Base-by-base conservation (phyloP, 805 yeast genomes). In the Metschnikowia gelsemii region DNA sequence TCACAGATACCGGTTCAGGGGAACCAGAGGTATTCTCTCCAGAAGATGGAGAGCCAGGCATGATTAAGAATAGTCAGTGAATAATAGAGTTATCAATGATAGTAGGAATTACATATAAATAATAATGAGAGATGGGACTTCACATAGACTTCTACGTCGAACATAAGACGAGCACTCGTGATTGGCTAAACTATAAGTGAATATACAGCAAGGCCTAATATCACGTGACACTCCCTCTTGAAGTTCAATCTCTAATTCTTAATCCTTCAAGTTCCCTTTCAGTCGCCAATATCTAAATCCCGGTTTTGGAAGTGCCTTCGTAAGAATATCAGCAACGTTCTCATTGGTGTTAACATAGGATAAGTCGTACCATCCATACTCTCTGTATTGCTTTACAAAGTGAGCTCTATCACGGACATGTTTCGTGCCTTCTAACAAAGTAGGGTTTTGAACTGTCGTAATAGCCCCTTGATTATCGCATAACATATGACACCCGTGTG, bases 301-400 rank as follows among this genome's bases (percentile, higher is more conserved):
- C n/a, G 29, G 23, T 18, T 26, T 35, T 13, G 25, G 14, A 5
- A 35, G 27, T 9, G 38, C 18, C 27, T 35, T 35, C 18, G 39
- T 35, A 11, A 35, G 32, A 4, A 35, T 35, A 20, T 35, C 39
- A 27, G 39, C 32, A 9, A 27, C 19, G 27, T 27, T 35, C 31
- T 17, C 28, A 23, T 35, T 35, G 8, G 39, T 35, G 13, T 35
- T 26, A 17, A 35, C 32, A n/a, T 35, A 35, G 20, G 22, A 16
- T 25, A 29, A 36, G 3, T 36, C 29, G 16, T 29, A 9, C 29
- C 28, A 11, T n/a, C n/a, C n/a, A n/a, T n/a, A n/a, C n/a, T n/a
- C n/a, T n/a, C n/a, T n/a, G n/a, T n/a, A n/a, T n/a, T 29, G 40
- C 14, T 35, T 19, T 11, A 35, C 32, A 27, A 35, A 35, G 26